Evolutionary conservation across 768 basidiomycete genomes (phyloP), one percentile per base, ranked within the genome.

Genomic region (Pleurotus eryngii): DNA sequence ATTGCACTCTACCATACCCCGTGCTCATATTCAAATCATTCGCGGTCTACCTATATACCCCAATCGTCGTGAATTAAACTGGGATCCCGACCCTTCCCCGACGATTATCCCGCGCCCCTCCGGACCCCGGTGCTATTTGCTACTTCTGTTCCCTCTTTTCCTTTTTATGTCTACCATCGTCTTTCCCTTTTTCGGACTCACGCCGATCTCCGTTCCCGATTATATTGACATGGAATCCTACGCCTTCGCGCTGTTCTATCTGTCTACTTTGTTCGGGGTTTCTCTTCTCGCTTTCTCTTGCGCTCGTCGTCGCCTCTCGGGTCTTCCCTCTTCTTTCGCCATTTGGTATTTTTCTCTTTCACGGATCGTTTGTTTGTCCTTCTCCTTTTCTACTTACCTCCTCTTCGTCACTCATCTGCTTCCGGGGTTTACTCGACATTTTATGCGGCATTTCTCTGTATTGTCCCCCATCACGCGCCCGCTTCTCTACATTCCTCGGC

Each of bases 301-400:
- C 47, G 51, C 42, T 17, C 37, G 46, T 53, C 49, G 53, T 62
- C 57, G 60, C 56, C 57, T 57, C 49, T 61, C 59, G 43, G 18
- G 49, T 53, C 54, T 51, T 42, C 51, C 49, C 62, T 20, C 9
- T 47, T 53, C 46, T 40, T 30, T 42, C 51, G 51, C 18, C 51
- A 30, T 35, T 50, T 27, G 30, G 30, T 27, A 17, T 24, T 26
- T 26, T 26, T 26, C 24, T 4, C 24, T 26, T 50, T 60, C 54
- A 76, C 77, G 80, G 82, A 71, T 72, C 77, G 69, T 68, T 63
- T 68, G 24, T 35, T 43, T 42, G 17, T n/a, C 22, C 77, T 62
- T 58, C 64, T 56, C 63, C 59, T 60, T 64, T 38, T 46, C 30
- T 57, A 49, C 59, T 37, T 57, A 55, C 26, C 56, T 65, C 60